These are phyloP conservation scores for Wickerhamomyces chambardii DNA, from an alignment of 805 yeast species.

Conservation along the genomic window DNA sequence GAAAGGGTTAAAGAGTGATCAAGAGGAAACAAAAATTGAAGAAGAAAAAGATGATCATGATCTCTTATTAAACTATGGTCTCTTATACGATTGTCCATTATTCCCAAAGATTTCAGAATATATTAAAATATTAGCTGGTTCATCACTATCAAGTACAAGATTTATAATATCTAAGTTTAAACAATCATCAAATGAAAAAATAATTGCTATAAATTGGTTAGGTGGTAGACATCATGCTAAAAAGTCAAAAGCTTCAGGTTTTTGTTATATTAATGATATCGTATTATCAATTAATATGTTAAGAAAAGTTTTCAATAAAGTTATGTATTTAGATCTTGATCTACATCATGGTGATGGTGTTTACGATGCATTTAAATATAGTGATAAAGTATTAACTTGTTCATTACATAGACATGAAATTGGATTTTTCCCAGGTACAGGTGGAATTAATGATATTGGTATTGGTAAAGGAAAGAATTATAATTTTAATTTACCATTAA, in stretches of 20 bases:
- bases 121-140: slow-evolving; percentile 40
- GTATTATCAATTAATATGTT: slow-evolving; percentile 45
- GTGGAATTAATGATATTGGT: slow-evolving; percentile 29
- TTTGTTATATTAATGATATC: slow-evolving; percentile 67
- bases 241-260: slow-evolving; percentile 50
- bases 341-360: slow-evolving; percentile 82
- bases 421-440: slow-evolving; percentile 74
- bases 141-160: slow-evolving; percentile 42
- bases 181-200: slow-evolving; percentile 7
- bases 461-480: slow-evolving; percentile 26
- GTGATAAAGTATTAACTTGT: slow-evolving; percentile 47
- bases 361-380: slow-evolving; percentile 48
- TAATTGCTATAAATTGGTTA: slow-evolving; percentile 56
- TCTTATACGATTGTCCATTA: slow-evolving; percentile 54
- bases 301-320: slow-evolving; percentile 32
- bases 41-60: slow-evolving; percentile 2
- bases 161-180: slow-evolving; percentile 18
- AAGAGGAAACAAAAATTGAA: slow-evolving; percentile 1
- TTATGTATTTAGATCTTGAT: slow-evolving; percentile 64
- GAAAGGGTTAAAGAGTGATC: not conserved
- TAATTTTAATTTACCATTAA: slow-evolving; percentile 45
- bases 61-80: slow-evolving; percentile 29
- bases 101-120: slow-evolving; percentile 47
- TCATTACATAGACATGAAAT: slow-evolving; percentile 56
- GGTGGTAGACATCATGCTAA: slow-evolving; percentile 75